Evolutionary conservation across 73 alveolate species (phyloP).

Genomic region (Uronychia setigera): DNA sequence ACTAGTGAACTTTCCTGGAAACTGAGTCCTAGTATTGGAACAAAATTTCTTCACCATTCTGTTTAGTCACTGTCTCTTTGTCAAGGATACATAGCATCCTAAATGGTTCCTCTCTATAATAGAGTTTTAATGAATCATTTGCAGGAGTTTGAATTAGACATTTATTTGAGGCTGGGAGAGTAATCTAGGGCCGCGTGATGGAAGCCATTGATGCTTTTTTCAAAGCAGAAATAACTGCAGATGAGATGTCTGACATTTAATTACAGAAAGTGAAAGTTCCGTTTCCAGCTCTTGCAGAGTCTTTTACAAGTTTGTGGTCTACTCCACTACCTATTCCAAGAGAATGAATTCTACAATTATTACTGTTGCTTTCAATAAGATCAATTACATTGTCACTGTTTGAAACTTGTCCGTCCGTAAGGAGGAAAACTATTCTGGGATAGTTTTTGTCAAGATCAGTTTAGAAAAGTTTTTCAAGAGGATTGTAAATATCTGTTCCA

Average conservation of each 20-base stretch:
- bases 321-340: conserved; percentile 78
- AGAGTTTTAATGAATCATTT: background rate
- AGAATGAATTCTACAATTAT: conserved; percentile 63
- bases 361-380: conserved; percentile 34
- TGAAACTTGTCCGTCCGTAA: conserved; percentile 84
- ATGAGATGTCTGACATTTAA: conserved; percentile 48
- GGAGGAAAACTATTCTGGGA: conserved; percentile 45
- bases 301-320: conserved; percentile 63
- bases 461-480: conserved; percentile 21
- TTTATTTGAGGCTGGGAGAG: background rate
- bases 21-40: background rate
- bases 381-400: conserved; percentile 51
- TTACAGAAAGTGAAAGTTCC: conserved; percentile 68
- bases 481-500: conserved; percentile 51
- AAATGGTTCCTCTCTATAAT: conserved; percentile 27
- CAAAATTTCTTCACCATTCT: background rate
- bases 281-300: conserved; percentile 62
- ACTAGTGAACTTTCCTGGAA: background rate
- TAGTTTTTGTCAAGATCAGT: background rate
- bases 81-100: background rate
- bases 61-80: background rate
- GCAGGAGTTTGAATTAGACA: background rate
- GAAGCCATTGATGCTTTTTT: conserved; percentile 45
- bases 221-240: conserved; percentile 65
- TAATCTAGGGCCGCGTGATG: background rate